Evolutionary conservation across 352 stramenopile species (phyloP).

Genomic region (Phytophthora aleatoria): DNA sequence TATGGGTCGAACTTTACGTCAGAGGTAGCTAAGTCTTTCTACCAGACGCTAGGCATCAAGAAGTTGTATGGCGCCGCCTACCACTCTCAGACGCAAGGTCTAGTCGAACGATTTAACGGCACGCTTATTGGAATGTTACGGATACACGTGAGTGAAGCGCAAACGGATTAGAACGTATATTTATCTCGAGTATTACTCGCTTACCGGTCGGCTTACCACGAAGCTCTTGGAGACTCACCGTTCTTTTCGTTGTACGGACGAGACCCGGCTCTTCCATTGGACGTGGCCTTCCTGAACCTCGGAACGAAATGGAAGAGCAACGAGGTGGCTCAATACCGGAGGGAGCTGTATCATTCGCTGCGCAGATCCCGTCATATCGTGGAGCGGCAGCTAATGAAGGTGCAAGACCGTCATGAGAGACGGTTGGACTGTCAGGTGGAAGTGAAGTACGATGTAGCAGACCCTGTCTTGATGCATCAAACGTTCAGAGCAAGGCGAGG

Average conservation of each 20-base stretch:
- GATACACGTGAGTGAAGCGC: conserved; percentile 6
- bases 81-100: background rate
- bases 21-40: background rate
- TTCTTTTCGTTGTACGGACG: no score
- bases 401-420: background rate
- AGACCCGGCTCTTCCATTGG: background rate
- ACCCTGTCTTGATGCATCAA: background rate
- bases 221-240: no score
- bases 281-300: no score
- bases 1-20: conserved; percentile 8
- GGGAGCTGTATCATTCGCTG: background rate
- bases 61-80: background rate
- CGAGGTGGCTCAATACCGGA: background rate
- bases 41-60: background rate
- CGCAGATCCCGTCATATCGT: background rate
- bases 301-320: background rate
- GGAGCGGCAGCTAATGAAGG: background rate
- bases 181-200: conserved; percentile 5
- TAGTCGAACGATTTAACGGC: conserved; percentile 3
- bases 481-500: background rate
- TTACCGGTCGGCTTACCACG: background rate
- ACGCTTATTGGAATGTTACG: conserved; percentile 4
- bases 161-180: conserved; percentile 9
- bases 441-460: background rate
- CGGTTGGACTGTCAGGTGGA: background rate